Base-by-base conservation (phyloP, 805 yeast species). In the Torulaspora delbrueckii region DNA sequence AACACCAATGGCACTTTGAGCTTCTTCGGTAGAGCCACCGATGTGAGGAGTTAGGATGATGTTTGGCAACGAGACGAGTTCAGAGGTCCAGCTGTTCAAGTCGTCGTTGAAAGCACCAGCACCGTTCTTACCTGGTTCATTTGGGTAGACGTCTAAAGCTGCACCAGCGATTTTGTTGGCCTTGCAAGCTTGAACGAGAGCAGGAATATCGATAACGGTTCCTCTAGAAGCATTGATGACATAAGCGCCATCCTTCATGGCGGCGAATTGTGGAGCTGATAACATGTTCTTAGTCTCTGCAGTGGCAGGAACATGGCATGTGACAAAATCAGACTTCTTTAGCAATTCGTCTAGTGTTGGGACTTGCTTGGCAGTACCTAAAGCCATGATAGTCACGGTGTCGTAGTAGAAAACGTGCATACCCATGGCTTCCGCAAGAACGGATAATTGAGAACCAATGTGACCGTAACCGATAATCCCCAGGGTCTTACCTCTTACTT, bases 11-110 rank as follows among this genome's bases (percentile, higher is more conserved):
- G 98, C 96, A 46, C 86, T 78, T 77, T 93, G 99, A 31, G 99
- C 99, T 75, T 93, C 99, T 71, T 91, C 98, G 39, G 99, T 93
- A 42, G 97, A 89, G 56, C 99, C 99, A 72, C 99, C 99, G 58
- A 93, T 93, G 66, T 93, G 99, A 27, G 99, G 99, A 45, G 98
- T 84, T 62, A 93, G 77, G 55, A 93, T 89, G 51, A 91, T 81
- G 71, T 93, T 93, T 72, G 90, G 81, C 66, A 89, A 77, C 8
- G 85, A 72, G 57, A 81, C 77, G 58, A 93, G 77, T 65, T 90
- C 96, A 27, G 86, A 74, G 52, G 86, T 78, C 90, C 96, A 93
- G 34, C 72, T 57, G 71, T 91, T 91, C 65, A 93, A 76, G 34
- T 77, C 76, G 65, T 84, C 76, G 59, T 64, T 73, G 73, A 90